Evolutionary conservation across 2,329 filamentous ascomycete genomes (phyloP).

Genomic region (Sarocladium strictum): DNA sequence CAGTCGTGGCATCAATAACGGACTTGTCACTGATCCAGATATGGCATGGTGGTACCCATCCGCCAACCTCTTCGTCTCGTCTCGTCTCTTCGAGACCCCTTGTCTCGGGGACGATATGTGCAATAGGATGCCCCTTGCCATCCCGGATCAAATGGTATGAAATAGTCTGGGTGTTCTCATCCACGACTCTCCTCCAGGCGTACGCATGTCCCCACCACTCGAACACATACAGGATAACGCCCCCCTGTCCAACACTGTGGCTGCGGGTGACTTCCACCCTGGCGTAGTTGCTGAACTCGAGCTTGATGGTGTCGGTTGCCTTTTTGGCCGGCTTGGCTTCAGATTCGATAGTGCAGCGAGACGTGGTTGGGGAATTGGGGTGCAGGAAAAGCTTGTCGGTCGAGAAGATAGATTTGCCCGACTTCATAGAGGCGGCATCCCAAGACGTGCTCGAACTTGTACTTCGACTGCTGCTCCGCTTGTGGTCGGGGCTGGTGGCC

Average conservation of each 20-base stretch:
- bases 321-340: conserved; percentile 14
- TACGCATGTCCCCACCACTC: conserved; percentile 90
- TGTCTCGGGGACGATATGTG: conserved; percentile 78
- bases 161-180: conserved; percentile 60
- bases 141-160: conserved; percentile 76
- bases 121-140: conserved; percentile 55
- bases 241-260: conserved; percentile 49
- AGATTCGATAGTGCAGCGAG: conserved; percentile 18
- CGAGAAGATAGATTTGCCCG: conserved; percentile 11
- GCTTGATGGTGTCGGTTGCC: conserved; percentile 73
- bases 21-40: conserved; percentile 80
- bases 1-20: conserved; percentile 63
- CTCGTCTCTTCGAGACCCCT: conserved; percentile 63
- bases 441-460: conserved; percentile 11
- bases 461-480: conserved; percentile 15
- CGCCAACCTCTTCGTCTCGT: conserved; percentile 71
- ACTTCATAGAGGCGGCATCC: conserved; percentile 8
- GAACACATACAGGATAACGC: conserved; percentile 67
- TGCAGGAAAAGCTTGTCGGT: conserved; percentile 12
- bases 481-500: neutral
- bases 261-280: conserved; percentile 74
- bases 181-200: conserved; percentile 73
- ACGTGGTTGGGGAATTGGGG: conserved; percentile 25
- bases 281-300: conserved; percentile 97
- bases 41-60: conserved; percentile 85